Conservation (phyloP, 2,329 filamentous ascomycete species). For the Fusarium sublunatum region DNA sequence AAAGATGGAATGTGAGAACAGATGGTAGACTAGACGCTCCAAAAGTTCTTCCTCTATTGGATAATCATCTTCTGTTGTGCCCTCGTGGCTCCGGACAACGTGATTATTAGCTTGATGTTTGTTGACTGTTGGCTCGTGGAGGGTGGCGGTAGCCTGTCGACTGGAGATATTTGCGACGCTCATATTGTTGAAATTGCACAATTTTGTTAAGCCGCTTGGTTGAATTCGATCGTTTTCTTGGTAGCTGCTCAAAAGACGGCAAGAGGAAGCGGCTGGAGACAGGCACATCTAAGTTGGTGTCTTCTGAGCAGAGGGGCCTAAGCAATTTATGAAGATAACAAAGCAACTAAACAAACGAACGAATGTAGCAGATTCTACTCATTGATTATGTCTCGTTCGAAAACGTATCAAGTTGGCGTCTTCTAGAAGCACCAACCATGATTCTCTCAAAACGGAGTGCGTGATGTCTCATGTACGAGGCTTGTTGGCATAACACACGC, state of each 20-base stretch:
- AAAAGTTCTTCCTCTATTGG: slow-evolving; percentile 24
- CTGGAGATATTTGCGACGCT: background rate
- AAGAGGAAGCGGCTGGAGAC: background rate
- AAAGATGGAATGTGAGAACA: slow-evolving; percentile 36
- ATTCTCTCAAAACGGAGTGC: slow-evolving; percentile 11
- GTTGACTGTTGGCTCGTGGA: background rate
- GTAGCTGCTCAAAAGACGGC: background rate
- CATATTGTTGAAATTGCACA: background rate
- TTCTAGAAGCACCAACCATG: background rate
- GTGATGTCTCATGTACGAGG: slow-evolving; percentile 15
- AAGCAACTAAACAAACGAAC: background rate
- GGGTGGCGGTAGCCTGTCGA: background rate
- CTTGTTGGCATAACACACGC: slow-evolving; percentile 4
- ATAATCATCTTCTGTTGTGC: slow-evolving; percentile 3
- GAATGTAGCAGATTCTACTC: background rate
- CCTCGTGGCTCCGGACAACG: background rate
- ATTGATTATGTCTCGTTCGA: slow-evolving; percentile 3
- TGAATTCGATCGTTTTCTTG: background rate
- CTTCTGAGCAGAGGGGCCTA: background rate
- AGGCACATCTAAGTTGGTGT: background rate
- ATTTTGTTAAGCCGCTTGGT: background rate
- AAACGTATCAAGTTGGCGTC: slow-evolving; percentile 13
- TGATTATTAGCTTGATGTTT: background rate
- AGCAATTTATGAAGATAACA: background rate
- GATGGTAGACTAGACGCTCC: slow-evolving; percentile 12